Conservation (phyloP, 2,329 filamentous ascomycete species). For the Ophiocordyceps sinensis region DNA sequence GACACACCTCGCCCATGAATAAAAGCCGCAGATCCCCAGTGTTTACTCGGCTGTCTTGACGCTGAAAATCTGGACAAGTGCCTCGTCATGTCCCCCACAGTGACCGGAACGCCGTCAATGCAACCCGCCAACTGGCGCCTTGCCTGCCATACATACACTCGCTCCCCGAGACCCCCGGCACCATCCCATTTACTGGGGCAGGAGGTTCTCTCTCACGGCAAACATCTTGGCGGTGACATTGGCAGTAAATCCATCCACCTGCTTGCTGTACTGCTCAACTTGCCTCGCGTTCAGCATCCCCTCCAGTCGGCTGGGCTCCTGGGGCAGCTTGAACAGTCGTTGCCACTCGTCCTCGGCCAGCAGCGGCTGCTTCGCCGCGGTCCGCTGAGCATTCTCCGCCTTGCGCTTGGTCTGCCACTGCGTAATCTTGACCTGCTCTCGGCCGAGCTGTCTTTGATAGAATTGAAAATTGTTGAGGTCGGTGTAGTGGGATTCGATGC, state of each 20-base stretch:
- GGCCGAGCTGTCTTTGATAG: constrained; percentile 85
- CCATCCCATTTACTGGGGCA: constrained; percentile 32
- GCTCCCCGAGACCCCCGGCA: neutral
- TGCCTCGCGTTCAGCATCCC: constrained; percentile 90
- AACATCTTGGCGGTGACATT: constrained; percentile 96
- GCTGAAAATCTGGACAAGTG: constrained; percentile 18
- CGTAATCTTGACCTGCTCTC: constrained; percentile 92
- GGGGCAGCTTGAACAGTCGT: constrained; percentile 91
- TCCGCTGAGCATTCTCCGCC: constrained; percentile 78
- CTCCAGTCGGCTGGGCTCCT: constrained; percentile 85
- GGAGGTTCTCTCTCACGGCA: constrained; percentile 61
- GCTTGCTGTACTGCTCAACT: constrained; percentile 94
- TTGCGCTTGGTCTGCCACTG: constrained; percentile 96
- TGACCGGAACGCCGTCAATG: constrained; percentile 27
- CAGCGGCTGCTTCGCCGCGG: constrained; percentile 72
- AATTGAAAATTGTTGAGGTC: constrained; percentile 98
- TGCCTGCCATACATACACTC: constrained; percentile 9
- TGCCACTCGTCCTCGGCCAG: constrained; percentile 98
- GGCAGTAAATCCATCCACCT: constrained; percentile 92
- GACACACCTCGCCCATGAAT: no score
- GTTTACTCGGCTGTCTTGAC: constrained; percentile 10
- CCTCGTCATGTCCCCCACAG: constrained; percentile 22
- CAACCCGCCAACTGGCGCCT: constrained; percentile 21
- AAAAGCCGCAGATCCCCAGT: neutral
- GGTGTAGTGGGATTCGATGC: constrained; percentile 94